A percentile compares a stretch with the other conserved stretches of the same genome.
Conservation (phyloP, 1,284 basidiomycete genomes). For the Puccinia novopanici region DNA sequence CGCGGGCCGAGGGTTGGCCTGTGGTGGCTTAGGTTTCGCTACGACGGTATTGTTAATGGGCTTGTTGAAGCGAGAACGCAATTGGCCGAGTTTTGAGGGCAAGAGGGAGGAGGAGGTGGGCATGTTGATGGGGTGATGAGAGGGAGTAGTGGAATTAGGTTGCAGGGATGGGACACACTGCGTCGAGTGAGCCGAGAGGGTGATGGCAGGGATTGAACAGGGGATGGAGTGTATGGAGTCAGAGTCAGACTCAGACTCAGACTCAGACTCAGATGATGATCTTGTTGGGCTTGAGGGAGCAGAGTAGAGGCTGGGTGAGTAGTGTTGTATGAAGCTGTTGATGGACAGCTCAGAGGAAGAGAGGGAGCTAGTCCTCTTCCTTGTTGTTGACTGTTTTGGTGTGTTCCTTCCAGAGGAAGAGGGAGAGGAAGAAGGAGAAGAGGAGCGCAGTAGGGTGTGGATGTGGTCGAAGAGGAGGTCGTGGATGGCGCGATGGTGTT, state of each 20-base stretch:
- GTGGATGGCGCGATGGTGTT: no score
- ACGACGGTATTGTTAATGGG: not conserved
- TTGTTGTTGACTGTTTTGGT: no score
- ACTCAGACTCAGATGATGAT: no score
- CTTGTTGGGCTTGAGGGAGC: no score
- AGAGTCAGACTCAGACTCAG: no score
- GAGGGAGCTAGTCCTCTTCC: not conserved
- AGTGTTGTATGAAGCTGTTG: not conserved
- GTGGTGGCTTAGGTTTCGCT: not conserved
- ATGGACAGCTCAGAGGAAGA: no score
- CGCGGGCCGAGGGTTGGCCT: not conserved
- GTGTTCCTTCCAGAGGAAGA: no score
- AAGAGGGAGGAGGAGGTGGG: constrained; percentile 1
- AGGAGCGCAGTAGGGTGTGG: no score
- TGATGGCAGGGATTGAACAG: not conserved
- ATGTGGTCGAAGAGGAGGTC: no score
- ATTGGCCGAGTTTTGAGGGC: not conserved
- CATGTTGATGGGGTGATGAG: not conserved
- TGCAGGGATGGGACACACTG: not conserved
- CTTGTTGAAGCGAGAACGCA: not conserved
- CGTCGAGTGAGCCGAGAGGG: not conserved
- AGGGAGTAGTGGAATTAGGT: no score
- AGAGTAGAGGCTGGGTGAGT: not conserved
- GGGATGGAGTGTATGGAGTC: not conserved
- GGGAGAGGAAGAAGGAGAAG: no score